A percentile compares a stretch with the other conserved stretches of the same genome.
phyloP scores from a whole-genome alignment of 805 yeast species.

The Spathaspora passalidarum region DNA sequence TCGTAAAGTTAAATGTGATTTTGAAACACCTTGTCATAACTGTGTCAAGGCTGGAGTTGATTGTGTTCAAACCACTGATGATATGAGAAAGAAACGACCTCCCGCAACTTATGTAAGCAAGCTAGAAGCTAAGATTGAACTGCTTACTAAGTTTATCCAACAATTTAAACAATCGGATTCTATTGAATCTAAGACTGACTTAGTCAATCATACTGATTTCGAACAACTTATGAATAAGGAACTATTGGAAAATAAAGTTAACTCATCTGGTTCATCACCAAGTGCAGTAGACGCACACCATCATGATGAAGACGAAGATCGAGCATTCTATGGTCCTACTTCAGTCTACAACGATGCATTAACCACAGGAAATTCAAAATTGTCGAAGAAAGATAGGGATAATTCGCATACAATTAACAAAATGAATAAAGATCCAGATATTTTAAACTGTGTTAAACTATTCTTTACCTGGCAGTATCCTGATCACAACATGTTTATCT shows the following conservation, averaged over 20 bases:
- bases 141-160: conserved; percentile 22
- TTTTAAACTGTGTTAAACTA: conserved; percentile 36
- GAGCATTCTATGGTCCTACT: conserved; percentile 44
- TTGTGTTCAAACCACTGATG: conserved; percentile 47
- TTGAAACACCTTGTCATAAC: conserved; percentile 46
- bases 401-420: conserved; percentile 15
- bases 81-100: conserved; percentile 50
- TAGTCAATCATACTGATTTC: conserved; percentile 19
- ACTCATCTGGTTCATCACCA: background rate
- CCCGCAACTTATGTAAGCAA: conserved; percentile 48
- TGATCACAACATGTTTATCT: conserved; percentile 59
- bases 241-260: background rate
- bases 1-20: conserved; percentile 48
- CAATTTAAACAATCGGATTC: conserved; percentile 19
- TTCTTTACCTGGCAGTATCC: conserved; percentile 67
- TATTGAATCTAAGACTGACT: conserved; percentile 17
- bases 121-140: conserved; percentile 31
- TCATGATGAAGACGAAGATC: conserved; percentile 20
- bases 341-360: conserved; percentile 39
- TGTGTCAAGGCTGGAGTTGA: conserved; percentile 42
- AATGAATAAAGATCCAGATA: conserved; percentile 33
- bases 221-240: conserved; percentile 8
- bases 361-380: conserved; percentile 15
- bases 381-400: conserved; percentile 10
- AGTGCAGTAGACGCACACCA: background rate